Conservation (phyloP, 108 stramenopile species). For the Cyclotella baltica region DNA sequence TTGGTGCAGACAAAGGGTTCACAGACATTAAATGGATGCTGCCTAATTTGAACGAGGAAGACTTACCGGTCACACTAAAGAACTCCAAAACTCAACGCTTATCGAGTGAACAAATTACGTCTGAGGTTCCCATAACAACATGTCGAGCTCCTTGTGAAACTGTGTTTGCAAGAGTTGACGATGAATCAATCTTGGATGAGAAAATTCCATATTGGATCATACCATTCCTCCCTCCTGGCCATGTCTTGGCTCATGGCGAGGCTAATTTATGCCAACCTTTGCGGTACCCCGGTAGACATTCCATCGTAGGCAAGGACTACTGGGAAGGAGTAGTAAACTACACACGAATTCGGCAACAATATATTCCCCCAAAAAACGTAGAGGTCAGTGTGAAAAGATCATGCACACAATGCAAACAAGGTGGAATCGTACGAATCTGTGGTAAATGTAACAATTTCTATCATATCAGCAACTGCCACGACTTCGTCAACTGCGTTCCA, state of each 20-base stretch:
- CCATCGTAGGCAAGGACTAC: constrained; percentile 19
- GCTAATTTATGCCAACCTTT: constrained; percentile 9
- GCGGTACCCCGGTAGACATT: constrained; percentile 3
- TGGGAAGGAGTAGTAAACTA: constrained; percentile 17
- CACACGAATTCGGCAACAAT: neutral
- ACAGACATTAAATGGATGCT: neutral
- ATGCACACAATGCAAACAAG: constrained; percentile 1
- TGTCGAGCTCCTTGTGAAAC: constrained; percentile 1
- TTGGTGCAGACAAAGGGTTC: constrained; percentile 24
- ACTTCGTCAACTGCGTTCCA: neutral
- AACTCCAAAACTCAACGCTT: neutral
- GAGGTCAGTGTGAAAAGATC: neutral
- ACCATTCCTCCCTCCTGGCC: constrained; percentile 1
- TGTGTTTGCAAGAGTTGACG: neutral
- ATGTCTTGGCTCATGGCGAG: constrained; percentile 12
- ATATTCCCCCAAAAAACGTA: neutral
- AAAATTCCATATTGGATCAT: constrained; percentile 27
- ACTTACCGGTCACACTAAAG: neutral
- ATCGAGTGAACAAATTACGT: neutral
- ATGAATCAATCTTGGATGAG: constrained; percentile 1
- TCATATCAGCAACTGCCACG: neutral
- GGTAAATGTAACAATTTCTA: constrained; percentile 2
- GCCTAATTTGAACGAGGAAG: constrained; percentile 15
- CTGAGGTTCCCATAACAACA: neutral
- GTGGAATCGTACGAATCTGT: neutral